These are phyloP conservation scores for Penicillium palitans DNA, from an alignment of 2,329 filamentous ascomycete genomes.

Conservation along the genomic window DNA sequence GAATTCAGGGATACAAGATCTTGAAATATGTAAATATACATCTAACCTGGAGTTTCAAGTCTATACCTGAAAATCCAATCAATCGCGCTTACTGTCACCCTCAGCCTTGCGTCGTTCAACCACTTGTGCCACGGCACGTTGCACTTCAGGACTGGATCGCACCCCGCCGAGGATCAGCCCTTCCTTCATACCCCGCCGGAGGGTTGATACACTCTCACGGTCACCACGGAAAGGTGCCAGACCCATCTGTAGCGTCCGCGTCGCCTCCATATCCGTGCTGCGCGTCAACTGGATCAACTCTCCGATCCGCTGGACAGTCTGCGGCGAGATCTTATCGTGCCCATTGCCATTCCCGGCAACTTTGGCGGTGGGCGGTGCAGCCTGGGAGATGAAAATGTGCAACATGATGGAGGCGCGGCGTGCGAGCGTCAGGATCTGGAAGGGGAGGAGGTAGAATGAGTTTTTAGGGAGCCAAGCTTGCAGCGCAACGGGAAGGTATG, in stretches of 20 bases:
- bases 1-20: not conserved
- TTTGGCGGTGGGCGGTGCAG: conserved; percentile 65
- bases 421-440: conserved; percentile 74
- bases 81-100: conserved; percentile 22
- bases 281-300: conserved; percentile 63
- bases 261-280: conserved; percentile 67
- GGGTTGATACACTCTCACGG: conserved; percentile 59
- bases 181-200: conserved; percentile 74
- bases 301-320: conserved; percentile 63
- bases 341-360: conserved; percentile 26
- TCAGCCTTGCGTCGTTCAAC: conserved; percentile 59
- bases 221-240: conserved; percentile 80
- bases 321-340: conserved; percentile 42
- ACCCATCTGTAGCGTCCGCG: conserved; percentile 72
- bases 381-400: conserved; percentile 79
- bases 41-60: not conserved
- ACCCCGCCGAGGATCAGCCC: conserved; percentile 88
- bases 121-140: conserved; percentile 71
- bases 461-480: conserved; percentile 39
- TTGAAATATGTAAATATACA: not conserved
- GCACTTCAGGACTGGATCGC: conserved; percentile 75
- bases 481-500: conserved; percentile 34
- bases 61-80: not conserved
- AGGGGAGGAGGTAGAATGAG: conserved; percentile 65
- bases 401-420: conserved; percentile 75